Evolutionary conservation across 2,329 filamentous ascomycete species (phyloP), one percentile per base, ranked within the genome.

Genomic region (Thielaviopsis ethacetica): DNA sequence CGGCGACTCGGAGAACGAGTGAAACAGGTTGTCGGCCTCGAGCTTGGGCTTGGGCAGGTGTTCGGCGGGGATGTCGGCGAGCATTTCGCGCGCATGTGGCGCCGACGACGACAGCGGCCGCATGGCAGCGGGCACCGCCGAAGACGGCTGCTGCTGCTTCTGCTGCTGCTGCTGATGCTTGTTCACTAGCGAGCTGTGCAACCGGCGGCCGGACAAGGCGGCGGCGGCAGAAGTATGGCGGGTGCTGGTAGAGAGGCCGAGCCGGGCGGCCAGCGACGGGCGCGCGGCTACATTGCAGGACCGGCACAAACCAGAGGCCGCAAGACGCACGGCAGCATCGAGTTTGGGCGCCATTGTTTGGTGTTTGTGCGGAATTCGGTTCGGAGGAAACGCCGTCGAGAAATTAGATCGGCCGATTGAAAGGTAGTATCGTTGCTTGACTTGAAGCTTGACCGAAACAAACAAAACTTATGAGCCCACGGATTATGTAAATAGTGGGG

Each of bases 1-100:
- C 9, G 94, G 93, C 15, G 93, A 98, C 63, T 85, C 78, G 41
- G 88, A 88, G 70, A 93, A 95, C 10, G 88, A 83, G 71, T 98
- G 91, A 76, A 97, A 98, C 59, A 98, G 84, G 68, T 96, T 86
- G 72, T 94, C 83, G 56, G 83, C 78, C 63, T 76, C 76, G 26
- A 95, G 77, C 53, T 66, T 67, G 24, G 68, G 61, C 19, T 64
- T 63, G 9, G 68, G 58, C 1, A 66, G 30, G 12, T 65, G 59
- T 6, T 66, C 56, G 12, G 60, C 59, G 12, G 61, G 56, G 24
- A 65, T 65, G n/a, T 61, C 64, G n/a, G 53, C 59, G 19, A 61
- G 51, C 24, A 61, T 51, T 51, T 61, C 60, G n/a, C 54, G 53
- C 19, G 17, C 24, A 15, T 49, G 52, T 47, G 38, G 30, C 44